These are phyloP conservation scores for Mycothermus thermophilus DNA, from an alignment of 495 filamentous ascomycete genomes.

Conservation along the genomic window DNA sequence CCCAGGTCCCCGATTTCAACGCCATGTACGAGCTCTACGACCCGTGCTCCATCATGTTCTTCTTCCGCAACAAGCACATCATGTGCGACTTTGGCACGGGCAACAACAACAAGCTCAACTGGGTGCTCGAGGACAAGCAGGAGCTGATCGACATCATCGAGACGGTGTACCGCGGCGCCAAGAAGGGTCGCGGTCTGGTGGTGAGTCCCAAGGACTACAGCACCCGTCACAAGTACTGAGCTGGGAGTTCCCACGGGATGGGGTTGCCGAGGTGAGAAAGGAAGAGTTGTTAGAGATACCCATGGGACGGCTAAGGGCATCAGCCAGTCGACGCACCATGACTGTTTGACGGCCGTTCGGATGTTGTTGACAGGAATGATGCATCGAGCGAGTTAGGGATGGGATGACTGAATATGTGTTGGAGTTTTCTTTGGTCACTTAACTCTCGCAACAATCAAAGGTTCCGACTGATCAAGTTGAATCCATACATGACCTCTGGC, in stretches of 20 bases:
- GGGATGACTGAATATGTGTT: too few species aligned
- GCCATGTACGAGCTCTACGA: conserved; percentile 80
- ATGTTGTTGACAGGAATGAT: too few species aligned
- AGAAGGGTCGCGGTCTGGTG: conserved; percentile 90
- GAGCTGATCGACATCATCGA: conserved; percentile 98
- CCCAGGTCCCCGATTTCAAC: conserved; percentile 80
- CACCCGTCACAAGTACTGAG: conserved; percentile 64
- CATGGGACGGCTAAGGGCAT: too few species aligned
- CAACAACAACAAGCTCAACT: conserved; percentile 94
- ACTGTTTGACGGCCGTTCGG: too few species aligned
- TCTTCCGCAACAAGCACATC: conserved; percentile 98
- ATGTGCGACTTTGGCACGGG: conserved; percentile 97
- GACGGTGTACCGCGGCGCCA: conserved; percentile 92
- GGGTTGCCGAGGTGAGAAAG: neutral
- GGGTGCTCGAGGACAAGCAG: conserved; percentile 95
- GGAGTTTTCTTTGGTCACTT: too few species aligned
- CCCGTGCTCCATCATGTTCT: conserved; percentile 58
- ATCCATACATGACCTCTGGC: too few species aligned
- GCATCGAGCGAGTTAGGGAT: too few species aligned
- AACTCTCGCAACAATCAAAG: too few species aligned
- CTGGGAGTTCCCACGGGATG: neutral
- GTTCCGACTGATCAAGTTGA: too few species aligned
- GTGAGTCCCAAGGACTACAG: conserved; percentile 94
- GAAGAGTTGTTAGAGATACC: too few species aligned
- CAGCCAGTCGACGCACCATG: too few species aligned